These are phyloP conservation scores for Trametes cingulata DNA, from an alignment of 768 basidiomycete species.

Conservation along the genomic window DNA sequence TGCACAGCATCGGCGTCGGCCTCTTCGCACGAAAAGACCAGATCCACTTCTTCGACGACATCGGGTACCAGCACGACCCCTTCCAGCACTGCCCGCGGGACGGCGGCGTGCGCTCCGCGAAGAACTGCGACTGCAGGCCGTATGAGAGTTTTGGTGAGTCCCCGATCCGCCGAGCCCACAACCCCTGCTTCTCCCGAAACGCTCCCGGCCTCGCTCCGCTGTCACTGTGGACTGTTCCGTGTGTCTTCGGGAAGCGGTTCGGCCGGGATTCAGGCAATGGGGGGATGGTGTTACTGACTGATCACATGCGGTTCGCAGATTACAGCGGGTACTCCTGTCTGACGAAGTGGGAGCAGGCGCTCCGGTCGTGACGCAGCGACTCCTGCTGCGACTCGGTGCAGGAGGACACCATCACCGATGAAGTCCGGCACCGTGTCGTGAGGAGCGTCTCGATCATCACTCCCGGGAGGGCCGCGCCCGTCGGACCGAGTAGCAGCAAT, in stretches of 20 bases:
- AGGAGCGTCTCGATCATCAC: too few species aligned
- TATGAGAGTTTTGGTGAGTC: constrained; percentile 57
- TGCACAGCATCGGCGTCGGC: constrained; percentile 51
- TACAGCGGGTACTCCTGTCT: constrained; percentile 61
- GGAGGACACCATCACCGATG: too few species aligned
- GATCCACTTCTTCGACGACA: constrained; percentile 76
- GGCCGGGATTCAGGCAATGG: too few species aligned
- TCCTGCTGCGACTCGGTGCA: too few species aligned
- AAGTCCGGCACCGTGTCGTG: too few species aligned
- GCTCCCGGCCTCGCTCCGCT: not conserved
- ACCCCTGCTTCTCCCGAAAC: not conserved
- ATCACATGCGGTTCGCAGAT: constrained; percentile 39
- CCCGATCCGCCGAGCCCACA: not conserved
- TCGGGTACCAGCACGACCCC: constrained; percentile 60
- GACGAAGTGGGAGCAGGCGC: constrained; percentile 47
- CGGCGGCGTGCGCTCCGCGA: constrained; percentile 36
- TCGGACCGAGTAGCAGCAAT: too few species aligned
- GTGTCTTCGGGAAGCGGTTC: too few species aligned
- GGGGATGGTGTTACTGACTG: not conserved
- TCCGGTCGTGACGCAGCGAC: not conserved
- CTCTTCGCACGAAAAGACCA: constrained; percentile 52
- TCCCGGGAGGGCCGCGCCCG: too few species aligned
- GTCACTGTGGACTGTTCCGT: not conserved
- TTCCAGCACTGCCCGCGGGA: constrained; percentile 53
- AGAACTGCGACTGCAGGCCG: constrained; percentile 53